Percentiles rank a stretch among this genome's conserved stretches.
Conservation (phyloP, 83 land plant genomes). For the Thuja plicata region DNA sequence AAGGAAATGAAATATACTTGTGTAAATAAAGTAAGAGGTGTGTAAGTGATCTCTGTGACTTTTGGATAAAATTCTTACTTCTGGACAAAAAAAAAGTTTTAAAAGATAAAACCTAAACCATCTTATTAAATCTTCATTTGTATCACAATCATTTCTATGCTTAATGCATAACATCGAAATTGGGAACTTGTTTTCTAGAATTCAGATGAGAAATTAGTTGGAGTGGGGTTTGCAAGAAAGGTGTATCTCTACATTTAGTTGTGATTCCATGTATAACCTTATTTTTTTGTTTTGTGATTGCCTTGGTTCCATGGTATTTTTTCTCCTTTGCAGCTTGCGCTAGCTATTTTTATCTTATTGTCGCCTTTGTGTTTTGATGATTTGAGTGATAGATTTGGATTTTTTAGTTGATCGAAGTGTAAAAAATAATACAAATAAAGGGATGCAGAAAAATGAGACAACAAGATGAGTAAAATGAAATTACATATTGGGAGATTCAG, state of each 20-base stretch:
- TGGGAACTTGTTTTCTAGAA: not conserved
- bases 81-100: not conserved
- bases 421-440: too few relatives aligned
- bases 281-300: not conserved
- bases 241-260: not conserved
- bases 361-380: too few relatives aligned
- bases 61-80: not conserved
- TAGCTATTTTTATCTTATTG: too few relatives aligned
- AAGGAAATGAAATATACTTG: not conserved
- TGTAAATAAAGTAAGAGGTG: not conserved
- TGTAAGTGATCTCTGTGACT: not conserved
- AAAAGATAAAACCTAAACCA: not conserved
- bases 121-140: not conserved
- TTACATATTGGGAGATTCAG: too few relatives aligned
- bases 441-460: too few relatives aligned
- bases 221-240: not conserved
- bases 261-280: not conserved
- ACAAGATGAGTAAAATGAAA: too few relatives aligned
- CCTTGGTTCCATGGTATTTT: too few relatives aligned
- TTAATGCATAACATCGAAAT: not conserved
- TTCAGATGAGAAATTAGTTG: not conserved
- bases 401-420: too few relatives aligned
- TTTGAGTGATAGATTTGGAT: too few relatives aligned
- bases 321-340: too few relatives aligned
- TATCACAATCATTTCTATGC: not conserved